Evolutionary conservation across 495 filamentous ascomycete species (phyloP).

Genomic region (Penicillium macrosclerotiorum): DNA sequence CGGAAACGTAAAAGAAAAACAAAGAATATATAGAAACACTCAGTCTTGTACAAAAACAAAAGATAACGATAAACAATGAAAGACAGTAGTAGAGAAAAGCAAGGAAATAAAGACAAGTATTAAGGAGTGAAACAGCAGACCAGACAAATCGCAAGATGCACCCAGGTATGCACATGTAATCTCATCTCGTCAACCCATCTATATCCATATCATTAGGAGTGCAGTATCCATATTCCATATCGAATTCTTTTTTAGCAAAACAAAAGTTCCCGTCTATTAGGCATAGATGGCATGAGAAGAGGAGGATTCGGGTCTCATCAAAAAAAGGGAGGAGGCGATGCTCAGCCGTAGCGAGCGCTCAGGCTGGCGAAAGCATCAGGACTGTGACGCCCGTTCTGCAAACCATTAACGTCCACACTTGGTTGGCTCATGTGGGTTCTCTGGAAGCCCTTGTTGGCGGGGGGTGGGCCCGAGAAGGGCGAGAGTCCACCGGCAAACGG

Average conservation of each 20-base stretch:
- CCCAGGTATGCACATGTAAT: conserved; percentile 17
- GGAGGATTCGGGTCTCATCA: not conserved
- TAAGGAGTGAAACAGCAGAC: not conserved
- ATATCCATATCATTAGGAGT: conserved; percentile 15
- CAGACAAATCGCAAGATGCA: conserved; percentile 3
- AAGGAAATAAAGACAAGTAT: conserved; percentile 1
- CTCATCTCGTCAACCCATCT: conserved; percentile 22
- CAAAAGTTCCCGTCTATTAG: not conserved
- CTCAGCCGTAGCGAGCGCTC: conserved; percentile 59
- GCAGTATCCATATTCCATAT: conserved; percentile 1
- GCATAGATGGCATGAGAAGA: not conserved
- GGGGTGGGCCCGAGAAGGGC: conserved; percentile 12
- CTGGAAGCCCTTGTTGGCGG: conserved; percentile 14
- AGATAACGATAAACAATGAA: not conserved
- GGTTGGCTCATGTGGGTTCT: conserved; percentile 77
- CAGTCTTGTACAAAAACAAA: conserved; percentile 5
- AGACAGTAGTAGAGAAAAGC: not conserved
- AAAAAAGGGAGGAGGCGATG: not conserved
- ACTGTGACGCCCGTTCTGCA: conserved; percentile 80
- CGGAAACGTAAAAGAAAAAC: not conserved
- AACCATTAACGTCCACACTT: conserved; percentile 76
- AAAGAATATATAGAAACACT: not conserved
- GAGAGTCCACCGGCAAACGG: no score
- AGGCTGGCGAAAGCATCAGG: conserved; percentile 97
- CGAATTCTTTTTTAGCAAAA: not conserved